A percentile compares a stretch with the other conserved stretches of the same genome.
phyloP scores from a whole-genome alignment of 768 basidiomycete genomes.

The Boletales sp. region DNA sequence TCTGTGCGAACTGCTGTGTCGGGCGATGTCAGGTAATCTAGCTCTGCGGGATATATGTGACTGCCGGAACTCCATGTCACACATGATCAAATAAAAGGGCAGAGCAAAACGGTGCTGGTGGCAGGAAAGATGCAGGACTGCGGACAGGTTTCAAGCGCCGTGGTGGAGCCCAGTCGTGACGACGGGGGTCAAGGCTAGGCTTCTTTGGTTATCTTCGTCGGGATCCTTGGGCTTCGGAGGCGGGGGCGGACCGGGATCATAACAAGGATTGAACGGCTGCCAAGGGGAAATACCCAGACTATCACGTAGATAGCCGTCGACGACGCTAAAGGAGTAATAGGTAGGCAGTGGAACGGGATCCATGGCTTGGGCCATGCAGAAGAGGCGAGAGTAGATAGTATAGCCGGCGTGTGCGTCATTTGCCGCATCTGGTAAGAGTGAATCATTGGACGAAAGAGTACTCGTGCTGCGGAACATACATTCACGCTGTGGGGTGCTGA shows the following conservation, averaged over 20 bases:
- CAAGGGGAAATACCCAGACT: conserved; percentile 37
- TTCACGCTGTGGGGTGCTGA: conserved; percentile 48
- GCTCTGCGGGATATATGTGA: background rate
- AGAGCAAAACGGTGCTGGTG: background rate
- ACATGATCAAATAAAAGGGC: background rate
- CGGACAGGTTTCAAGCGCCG: background rate
- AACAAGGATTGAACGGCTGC: conserved; percentile 58
- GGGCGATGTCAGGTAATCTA: background rate
- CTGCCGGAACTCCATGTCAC: background rate
- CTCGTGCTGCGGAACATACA: conserved; percentile 43
- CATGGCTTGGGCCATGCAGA: conserved; percentile 37
- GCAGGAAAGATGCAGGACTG: background rate
- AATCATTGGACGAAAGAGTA: background rate
- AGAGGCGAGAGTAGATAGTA: conserved; percentile 46
- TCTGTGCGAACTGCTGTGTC: conserved; percentile 1
- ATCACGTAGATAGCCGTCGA: conserved; percentile 46
- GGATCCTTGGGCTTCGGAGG: conserved; percentile 37
- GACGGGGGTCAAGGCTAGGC: background rate
- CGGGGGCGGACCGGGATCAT: conserved; percentile 70
- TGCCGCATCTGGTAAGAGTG: conserved; percentile 50
- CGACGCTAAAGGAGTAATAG: conserved; percentile 58
- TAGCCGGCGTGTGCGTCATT: conserved; percentile 71
- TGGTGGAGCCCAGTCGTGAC: background rate
- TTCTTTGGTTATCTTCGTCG: conserved; percentile 3
- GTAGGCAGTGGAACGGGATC: conserved; percentile 28